phyloP scores from a whole-genome alignment of 2,329 filamentous ascomycete species.

The Beauveria pseudobassiana region DNA sequence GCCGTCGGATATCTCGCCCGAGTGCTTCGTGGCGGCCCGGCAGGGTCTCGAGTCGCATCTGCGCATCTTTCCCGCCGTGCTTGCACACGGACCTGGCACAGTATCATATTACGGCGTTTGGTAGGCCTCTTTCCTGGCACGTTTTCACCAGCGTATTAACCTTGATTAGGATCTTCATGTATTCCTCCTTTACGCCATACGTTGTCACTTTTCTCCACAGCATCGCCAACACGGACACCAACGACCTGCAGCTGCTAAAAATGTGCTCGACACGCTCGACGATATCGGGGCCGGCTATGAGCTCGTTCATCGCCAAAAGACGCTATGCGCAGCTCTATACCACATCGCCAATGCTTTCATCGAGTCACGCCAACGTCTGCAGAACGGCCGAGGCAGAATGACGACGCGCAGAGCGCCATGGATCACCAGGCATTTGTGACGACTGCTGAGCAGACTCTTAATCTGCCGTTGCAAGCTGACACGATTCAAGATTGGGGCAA shows the following conservation, averaged over 20 bases:
- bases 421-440: not conserved
- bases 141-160: not conserved
- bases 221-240: conserved; percentile 11
- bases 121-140: not conserved
- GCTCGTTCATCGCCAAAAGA: conserved; percentile 3
- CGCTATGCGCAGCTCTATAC: conserved; percentile 3
- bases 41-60: conserved; percentile 15
- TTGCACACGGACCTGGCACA: conserved; percentile 10
- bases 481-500: conserved; percentile 3
- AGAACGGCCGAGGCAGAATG: not conserved
- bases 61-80: conserved; percentile 12
- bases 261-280: conserved; percentile 7
- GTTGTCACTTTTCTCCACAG: conserved; percentile 17
- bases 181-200: conserved; percentile 18
- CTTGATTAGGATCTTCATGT: conserved; percentile 15
- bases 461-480: conserved; percentile 4
- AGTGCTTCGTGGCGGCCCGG: conserved; percentile 15
- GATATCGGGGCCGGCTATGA: conserved; percentile 2
- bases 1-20: conserved; percentile 11
- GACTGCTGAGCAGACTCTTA: not conserved
- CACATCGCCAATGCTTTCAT: conserved; percentile 5
- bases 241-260: conserved; percentile 11
- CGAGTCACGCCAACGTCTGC: not conserved
- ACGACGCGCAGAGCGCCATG: not conserved
- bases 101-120: conserved; percentile 16